Evolutionary conservation across 2,329 filamentous ascomycete species (phyloP).

Genomic region (Diaporthe velutina): DNA sequence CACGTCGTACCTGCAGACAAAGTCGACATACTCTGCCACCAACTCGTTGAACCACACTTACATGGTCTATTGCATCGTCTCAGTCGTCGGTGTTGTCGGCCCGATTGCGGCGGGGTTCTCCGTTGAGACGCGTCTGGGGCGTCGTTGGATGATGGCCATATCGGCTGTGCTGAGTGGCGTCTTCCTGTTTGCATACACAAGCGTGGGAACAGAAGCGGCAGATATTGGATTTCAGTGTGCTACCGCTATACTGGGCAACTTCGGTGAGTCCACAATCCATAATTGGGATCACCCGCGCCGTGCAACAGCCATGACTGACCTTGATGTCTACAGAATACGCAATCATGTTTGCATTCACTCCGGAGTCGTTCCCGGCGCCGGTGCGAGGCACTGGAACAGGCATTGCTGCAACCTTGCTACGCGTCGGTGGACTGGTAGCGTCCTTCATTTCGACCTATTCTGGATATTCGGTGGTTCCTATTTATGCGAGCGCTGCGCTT

Average conservation of each 20-base stretch:
- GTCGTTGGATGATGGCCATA: constrained; percentile 59
- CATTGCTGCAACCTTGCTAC: constrained; percentile 54
- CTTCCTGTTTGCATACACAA: constrained; percentile 61
- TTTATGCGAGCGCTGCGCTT: constrained; percentile 59
- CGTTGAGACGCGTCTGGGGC: constrained; percentile 56
- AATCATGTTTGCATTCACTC: constrained; percentile 62
- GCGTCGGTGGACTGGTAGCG: constrained; percentile 54
- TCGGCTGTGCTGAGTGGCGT: constrained; percentile 58
- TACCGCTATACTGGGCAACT: constrained; percentile 60
- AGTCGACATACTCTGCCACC: constrained; percentile 47
- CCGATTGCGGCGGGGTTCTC: constrained; percentile 56
- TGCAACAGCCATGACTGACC: too few relatives aligned
- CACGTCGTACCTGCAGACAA: constrained; percentile 57
- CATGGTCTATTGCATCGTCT: constrained; percentile 53
- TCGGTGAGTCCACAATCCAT: constrained; percentile 47
- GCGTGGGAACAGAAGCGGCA: constrained; percentile 53
- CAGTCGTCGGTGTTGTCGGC: constrained; percentile 54
- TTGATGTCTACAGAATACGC: constrained; percentile 47
- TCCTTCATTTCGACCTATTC: constrained; percentile 57
- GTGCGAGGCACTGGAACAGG: constrained; percentile 67
- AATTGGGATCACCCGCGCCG: background rate
- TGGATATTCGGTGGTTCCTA: constrained; percentile 57
- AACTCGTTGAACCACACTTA: constrained; percentile 49
- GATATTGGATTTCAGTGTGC: constrained; percentile 56
- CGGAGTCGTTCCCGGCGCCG: constrained; percentile 69